Conservation (phyloP, 768 basidiomycete species). For the Trametes coccinea region DNA sequence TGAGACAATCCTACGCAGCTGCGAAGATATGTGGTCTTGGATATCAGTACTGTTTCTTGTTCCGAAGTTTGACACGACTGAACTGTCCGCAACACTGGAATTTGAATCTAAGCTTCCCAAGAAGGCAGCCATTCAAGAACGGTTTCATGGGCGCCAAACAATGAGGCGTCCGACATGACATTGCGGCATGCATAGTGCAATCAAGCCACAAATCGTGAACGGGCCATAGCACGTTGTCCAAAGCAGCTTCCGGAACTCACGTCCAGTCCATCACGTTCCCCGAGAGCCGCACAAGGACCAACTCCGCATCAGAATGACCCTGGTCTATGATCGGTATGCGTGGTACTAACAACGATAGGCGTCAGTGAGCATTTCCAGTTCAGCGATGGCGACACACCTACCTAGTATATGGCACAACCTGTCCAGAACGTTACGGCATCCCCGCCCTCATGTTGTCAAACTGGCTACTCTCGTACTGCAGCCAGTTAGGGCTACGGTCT, state of each 20-base stretch:
- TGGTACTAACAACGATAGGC: not conserved
- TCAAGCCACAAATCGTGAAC: too few relatives aligned
- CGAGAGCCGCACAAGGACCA: too few relatives aligned
- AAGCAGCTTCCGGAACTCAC: too few relatives aligned
- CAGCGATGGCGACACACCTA: not conserved
- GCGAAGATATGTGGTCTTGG: too few relatives aligned
- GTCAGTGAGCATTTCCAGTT: conserved; percentile 2
- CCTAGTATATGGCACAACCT: conserved; percentile 4
- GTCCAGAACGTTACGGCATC: conserved; percentile 41
- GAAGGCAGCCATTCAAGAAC: conserved; percentile 21
- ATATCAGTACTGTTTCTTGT: too few relatives aligned
- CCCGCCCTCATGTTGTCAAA: conserved; percentile 80
- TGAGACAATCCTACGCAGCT: too few relatives aligned
- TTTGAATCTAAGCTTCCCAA: not conserved
- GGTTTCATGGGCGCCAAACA: conserved; percentile 1
- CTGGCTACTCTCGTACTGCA: conserved; percentile 72
- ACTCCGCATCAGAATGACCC: too few relatives aligned
- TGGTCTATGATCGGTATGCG: conserved; percentile 6
- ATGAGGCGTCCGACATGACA: too few relatives aligned
- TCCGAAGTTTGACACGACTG: too few relatives aligned
- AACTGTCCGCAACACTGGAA: not conserved
- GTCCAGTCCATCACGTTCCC: too few relatives aligned
- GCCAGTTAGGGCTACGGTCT: conserved; percentile 77
- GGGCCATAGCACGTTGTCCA: too few relatives aligned
- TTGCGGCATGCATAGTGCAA: too few relatives aligned